These are phyloP conservation scores for Aspergillus neoniger DNA, from an alignment of 2,329 filamentous ascomycete species.

Conservation along the genomic window DNA sequence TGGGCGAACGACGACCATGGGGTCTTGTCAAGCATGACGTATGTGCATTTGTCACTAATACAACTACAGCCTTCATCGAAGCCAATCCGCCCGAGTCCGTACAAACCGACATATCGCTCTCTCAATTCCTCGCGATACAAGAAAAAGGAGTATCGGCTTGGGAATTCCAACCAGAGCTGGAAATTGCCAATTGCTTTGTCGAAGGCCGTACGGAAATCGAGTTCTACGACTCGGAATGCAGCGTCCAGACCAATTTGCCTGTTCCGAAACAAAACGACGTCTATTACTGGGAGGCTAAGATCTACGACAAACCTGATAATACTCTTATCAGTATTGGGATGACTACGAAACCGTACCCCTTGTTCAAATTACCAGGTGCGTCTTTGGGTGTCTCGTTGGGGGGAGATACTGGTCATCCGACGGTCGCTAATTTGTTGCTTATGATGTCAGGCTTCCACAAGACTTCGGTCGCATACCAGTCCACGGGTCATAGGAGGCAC, in stretches of 20 bases:
- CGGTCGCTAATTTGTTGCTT: slow-evolving; percentile 17
- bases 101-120: slow-evolving; percentile 95
- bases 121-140: slow-evolving; percentile 96
- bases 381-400: slow-evolving; percentile 13
- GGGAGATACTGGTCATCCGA: neutral
- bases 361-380: slow-evolving; percentile 90
- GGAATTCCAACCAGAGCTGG: slow-evolving; percentile 98
- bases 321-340: slow-evolving; percentile 89
- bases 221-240: slow-evolving; percentile 97
- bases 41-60: slow-evolving; percentile 6
- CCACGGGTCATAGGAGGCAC: slow-evolving; percentile 79
- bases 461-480: slow-evolving; percentile 87
- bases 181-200: slow-evolving; percentile 98
- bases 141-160: slow-evolving; percentile 99
- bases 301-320: slow-evolving; percentile 93
- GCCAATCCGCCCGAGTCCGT: slow-evolving; percentile 93
- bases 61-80: slow-evolving; percentile 75
- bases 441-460: slow-evolving; percentile 75
- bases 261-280: slow-evolving; percentile 99
- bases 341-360: slow-evolving; percentile 93
- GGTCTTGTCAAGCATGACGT: neutral
- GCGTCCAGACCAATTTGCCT: slow-evolving; percentile 92
- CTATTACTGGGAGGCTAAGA: slow-evolving; percentile 99
- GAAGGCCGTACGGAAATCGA: slow-evolving; percentile 96
- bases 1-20: neutral